These are phyloP conservation scores for Skeletonema menzelii DNA, from an alignment of 108 stramenopile genomes.

Conservation along the genomic window DNA sequence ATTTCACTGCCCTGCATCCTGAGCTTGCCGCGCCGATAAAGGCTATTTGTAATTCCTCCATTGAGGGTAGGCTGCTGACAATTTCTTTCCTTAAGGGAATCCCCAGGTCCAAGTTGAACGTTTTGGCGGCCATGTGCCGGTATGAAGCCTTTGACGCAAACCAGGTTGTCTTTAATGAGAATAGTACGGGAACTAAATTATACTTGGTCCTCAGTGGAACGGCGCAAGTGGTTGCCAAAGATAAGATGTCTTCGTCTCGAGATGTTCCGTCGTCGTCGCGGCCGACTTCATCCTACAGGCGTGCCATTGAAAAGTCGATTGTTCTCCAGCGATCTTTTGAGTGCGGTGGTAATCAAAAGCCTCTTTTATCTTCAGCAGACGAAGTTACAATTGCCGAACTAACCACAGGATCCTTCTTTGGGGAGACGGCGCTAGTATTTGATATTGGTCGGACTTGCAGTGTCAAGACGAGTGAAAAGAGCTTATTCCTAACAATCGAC, in stretches of 20 bases:
- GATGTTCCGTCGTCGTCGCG: neutral
- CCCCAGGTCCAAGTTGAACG: slow-evolving; percentile 31
- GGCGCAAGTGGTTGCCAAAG: slow-evolving; percentile 41
- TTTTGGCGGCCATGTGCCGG: slow-evolving; percentile 59
- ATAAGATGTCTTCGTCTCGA: neutral
- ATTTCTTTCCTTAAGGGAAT: slow-evolving; percentile 52
- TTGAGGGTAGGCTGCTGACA: slow-evolving; percentile 34
- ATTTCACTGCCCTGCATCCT: slow-evolving; percentile 35
- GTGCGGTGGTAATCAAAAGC: slow-evolving; percentile 24
- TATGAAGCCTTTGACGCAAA: slow-evolving; percentile 51
- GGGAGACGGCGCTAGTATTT: slow-evolving; percentile 62
- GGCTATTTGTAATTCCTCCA: slow-evolving; percentile 31
- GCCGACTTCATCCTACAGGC: neutral
- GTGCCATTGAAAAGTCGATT: slow-evolving; percentile 18
- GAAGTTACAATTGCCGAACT: slow-evolving; percentile 41
- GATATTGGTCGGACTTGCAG: slow-evolving; percentile 58
- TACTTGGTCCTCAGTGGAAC: slow-evolving; percentile 55
- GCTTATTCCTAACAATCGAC: slow-evolving; percentile 50
- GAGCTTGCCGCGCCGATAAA: slow-evolving; percentile 27
- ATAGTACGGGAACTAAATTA: slow-evolving; percentile 50
- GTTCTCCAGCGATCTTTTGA: slow-evolving; percentile 44
- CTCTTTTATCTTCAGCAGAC: slow-evolving; percentile 1
- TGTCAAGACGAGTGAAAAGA: slow-evolving; percentile 47
- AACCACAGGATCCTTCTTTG: slow-evolving; percentile 61
- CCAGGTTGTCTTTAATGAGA: slow-evolving; percentile 49